Conservation (phyloP, 192 early-diverging fungal genomes). For the Mortierella claussenii region DNA sequence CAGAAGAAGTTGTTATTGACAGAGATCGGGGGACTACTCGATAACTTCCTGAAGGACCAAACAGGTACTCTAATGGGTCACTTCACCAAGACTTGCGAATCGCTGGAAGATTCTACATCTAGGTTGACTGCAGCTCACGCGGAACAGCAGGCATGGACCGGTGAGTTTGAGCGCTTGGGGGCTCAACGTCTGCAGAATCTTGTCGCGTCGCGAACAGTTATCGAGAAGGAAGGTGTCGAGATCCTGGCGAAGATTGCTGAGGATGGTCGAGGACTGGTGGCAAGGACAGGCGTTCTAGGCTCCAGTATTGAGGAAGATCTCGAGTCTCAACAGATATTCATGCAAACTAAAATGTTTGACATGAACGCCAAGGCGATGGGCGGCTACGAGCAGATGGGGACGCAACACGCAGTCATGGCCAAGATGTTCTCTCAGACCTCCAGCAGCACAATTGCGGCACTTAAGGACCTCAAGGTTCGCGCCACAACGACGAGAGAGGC, state of each 20-base stretch:
- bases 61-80: conserved; percentile 24
- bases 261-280: not conserved
- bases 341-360: conserved; percentile 14
- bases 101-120: conserved; percentile 7
- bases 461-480: conserved; percentile 19
- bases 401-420: conserved; percentile 2
- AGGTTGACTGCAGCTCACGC: conserved; percentile 13
- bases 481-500: not conserved
- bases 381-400: conserved; percentile 14
- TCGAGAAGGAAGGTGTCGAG: conserved; percentile 3
- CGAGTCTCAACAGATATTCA: conserved; percentile 10
- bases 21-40: conserved; percentile 28
- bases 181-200: conserved; percentile 11
- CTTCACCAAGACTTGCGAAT: conserved; percentile 7
- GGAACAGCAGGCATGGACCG: conserved; percentile 20
- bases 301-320: conserved; percentile 7
- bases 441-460: conserved; percentile 4
- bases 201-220: not conserved
- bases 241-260: not conserved
- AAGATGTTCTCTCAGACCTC: conserved; percentile 22
- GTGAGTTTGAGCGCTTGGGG: conserved; percentile 9
- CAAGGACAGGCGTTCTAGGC: not conserved
- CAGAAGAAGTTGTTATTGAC: conserved; percentile 12
- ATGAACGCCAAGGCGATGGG: conserved; percentile 5
- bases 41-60: conserved; percentile 25